A percentile compares a stretch with the other conserved stretches of the same genome.
Conservation (phyloP, 108 stramenopile species). For the Mayamaea pseudoterrestris region DNA sequence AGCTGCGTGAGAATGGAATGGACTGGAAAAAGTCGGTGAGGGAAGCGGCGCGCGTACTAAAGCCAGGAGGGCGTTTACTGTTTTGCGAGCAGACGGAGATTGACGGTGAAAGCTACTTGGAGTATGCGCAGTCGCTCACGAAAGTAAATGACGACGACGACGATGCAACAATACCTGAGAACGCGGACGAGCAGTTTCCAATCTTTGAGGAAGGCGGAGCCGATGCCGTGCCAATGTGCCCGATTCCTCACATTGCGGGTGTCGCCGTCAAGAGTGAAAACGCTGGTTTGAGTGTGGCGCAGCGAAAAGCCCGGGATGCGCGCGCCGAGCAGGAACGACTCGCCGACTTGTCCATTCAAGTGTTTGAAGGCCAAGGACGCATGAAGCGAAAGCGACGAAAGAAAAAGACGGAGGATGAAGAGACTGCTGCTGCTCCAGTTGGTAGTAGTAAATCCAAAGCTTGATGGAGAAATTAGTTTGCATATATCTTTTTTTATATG, state of each 20-base stretch:
- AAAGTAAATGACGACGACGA: constrained; percentile 6
- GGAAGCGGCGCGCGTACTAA: constrained; percentile 73
- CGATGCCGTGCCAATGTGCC: constrained; percentile 69
- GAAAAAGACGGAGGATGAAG: constrained; percentile 53
- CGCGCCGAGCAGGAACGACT: constrained; percentile 46
- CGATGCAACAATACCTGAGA: constrained; percentile 15
- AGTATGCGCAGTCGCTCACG: constrained; percentile 39
- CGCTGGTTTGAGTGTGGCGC: constrained; percentile 44
- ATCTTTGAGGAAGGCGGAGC: constrained; percentile 65
- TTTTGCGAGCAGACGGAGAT: constrained; percentile 65
- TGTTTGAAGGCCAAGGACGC: no score
- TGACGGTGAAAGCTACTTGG: constrained; percentile 55
- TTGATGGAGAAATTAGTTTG: not conserved
- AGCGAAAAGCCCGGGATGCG: constrained; percentile 26
- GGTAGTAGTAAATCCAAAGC: not conserved
- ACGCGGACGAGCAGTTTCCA: constrained; percentile 15
- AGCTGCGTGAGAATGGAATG: constrained; percentile 63
- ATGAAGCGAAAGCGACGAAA: constrained; percentile 60
- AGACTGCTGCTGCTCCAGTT: not conserved
- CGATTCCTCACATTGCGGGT: constrained; percentile 72
- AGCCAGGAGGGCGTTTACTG: constrained; percentile 75
- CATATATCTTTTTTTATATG: not conserved
- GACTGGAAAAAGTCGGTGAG: constrained; percentile 66
- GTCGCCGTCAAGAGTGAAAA: constrained; percentile 65
- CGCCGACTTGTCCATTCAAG: constrained; percentile 62